Percentiles rank a stretch among this genome's conserved stretches.
These are phyloP conservation scores for Alternaria sp. DNA, from an alignment of 2,329 filamentous ascomycete species.

Conservation along the genomic window DNA sequence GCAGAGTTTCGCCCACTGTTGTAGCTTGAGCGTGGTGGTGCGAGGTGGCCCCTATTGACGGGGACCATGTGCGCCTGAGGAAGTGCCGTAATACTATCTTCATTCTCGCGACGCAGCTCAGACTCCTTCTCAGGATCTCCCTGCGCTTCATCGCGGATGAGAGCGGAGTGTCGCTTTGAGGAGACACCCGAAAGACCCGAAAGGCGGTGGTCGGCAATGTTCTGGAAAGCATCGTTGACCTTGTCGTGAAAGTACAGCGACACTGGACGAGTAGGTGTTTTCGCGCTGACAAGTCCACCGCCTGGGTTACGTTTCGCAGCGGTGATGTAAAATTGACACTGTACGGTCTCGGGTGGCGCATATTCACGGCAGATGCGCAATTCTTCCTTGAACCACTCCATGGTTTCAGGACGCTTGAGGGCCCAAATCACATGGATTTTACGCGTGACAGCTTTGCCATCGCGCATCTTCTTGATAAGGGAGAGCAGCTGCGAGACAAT, in stretches of 20 bases:
- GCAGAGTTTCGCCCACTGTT: constrained; percentile 27
- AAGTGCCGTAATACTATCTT: constrained; percentile 84
- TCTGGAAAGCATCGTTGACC: constrained; percentile 86
- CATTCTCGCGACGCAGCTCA: constrained; percentile 80
- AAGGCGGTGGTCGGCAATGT: constrained; percentile 76
- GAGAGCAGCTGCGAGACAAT: constrained; percentile 90
- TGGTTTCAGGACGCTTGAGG: constrained; percentile 86
- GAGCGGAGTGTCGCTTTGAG: constrained; percentile 74
- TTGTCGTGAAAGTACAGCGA: constrained; percentile 83
- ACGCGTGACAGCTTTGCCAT: constrained; percentile 91
- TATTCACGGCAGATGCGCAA: constrained; percentile 89
- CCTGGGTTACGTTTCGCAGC: constrained; percentile 68
- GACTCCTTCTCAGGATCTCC: constrained; percentile 81
- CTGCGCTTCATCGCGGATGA: constrained; percentile 82
- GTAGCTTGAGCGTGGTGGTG: constrained; percentile 33
- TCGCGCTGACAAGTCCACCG: constrained; percentile 61
- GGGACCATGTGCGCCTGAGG: constrained; percentile 63
- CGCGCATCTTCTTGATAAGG: constrained; percentile 95
- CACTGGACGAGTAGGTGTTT: constrained; percentile 65
- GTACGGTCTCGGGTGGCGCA: constrained; percentile 86
- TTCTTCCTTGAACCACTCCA: constrained; percentile 98
- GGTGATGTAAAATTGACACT: constrained; percentile 95
- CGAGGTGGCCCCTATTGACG: constrained; percentile 54
- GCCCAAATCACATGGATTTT: constrained; percentile 95
- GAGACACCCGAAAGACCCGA: constrained; percentile 55